Percentiles rank a stretch among this genome's conserved stretches.
Evolutionary conservation across 1,139 yeast species (phyloP).

Genomic region (Komagataea norvegica): DNA sequence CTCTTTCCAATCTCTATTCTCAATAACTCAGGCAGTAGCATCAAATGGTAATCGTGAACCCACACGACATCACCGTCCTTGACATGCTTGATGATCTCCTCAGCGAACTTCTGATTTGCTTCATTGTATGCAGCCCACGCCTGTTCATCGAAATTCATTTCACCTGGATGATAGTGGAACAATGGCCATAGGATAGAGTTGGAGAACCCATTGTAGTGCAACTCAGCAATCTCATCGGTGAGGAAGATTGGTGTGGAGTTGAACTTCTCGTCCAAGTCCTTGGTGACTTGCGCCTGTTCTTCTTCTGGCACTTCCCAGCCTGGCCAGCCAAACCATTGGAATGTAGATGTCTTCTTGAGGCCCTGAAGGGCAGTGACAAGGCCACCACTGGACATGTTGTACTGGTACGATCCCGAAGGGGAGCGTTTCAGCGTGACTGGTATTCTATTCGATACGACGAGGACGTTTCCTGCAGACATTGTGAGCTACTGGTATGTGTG

Average conservation of each 20-base stretch:
- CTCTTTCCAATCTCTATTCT: conserved; percentile 52
- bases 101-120: conserved; percentile 83
- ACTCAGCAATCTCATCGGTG: conserved; percentile 84
- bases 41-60: conserved; percentile 97
- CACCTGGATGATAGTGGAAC: conserved; percentile 98
- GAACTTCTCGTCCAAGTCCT: conserved; percentile 70
- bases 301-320: conserved; percentile 79
- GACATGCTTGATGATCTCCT: conserved; percentile 63
- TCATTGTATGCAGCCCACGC: conserved; percentile 98
- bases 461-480: conserved; percentile 53
- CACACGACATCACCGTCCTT: conserved; percentile 87
- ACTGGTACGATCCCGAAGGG: conserved; percentile 57
- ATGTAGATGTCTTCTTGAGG: conserved; percentile 73
- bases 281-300: conserved; percentile 65
- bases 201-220: conserved; percentile 94
- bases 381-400: conserved; percentile 95
- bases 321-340: conserved; percentile 99
- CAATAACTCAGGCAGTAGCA: conserved; percentile 90
- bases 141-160: conserved; percentile 94
- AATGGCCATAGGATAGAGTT: conserved; percentile 95
- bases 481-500: background rate
- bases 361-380: conserved; percentile 95
- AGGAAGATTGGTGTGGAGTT: conserved; percentile 88
- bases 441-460: conserved; percentile 90
- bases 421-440: conserved; percentile 85